Evolutionary conservation across 1,284 basidiomycete genomes (phyloP), one percentile per base, ranked within the genome.

Genomic region (Flammula alnicola): DNA sequence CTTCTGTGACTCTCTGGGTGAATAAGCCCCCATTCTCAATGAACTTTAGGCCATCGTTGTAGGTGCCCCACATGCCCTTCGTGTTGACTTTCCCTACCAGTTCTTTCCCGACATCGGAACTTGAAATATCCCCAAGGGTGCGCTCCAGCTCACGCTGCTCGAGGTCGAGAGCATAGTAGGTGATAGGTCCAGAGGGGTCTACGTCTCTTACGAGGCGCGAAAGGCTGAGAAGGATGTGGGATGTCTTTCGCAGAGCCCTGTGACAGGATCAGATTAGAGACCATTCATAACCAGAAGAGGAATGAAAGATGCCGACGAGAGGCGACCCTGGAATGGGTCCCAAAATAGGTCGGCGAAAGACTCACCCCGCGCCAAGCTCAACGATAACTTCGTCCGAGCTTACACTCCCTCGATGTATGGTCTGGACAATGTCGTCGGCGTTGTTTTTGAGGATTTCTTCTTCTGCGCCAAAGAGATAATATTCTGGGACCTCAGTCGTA

Each of bases 161-260:
- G 22, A 98, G 84, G 64, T 98, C 96, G 45, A 99, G 86, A 10
- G 95, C 94, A 73, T 92, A 95, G 71, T 97, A 98, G 1, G 86
- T 90, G 62, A 91, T 83, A 8, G 83, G 81, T 1, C 83, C 73
- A 12, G 67, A 53, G 1, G 65, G 44, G 5, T 62, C 63, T 3
- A 59, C 54, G 12, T 63, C 60, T 16, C 72, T 64, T 6, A 80
- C 76, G 12, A 77, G 65, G 56, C 72, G 69, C 35, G 91, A 81
- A 30, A 98, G 77, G 1, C 91, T 90, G 14, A 76, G 77, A 25
- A 99, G 78, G 46, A 99, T 79, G 65, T 91, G 86, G 4, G 91
- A 93, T 1, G 95, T 98, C 78, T 98, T 96, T 63, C 91, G 82
- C 31, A 97, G 74, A 10, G 93, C 82, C 22, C 93, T 95, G 65